A percentile compares a stretch with the other conserved stretches of the same genome.
phyloP scores from a whole-genome alignment of 2,329 filamentous ascomycete species.

The Nemania abortiva region DNA sequence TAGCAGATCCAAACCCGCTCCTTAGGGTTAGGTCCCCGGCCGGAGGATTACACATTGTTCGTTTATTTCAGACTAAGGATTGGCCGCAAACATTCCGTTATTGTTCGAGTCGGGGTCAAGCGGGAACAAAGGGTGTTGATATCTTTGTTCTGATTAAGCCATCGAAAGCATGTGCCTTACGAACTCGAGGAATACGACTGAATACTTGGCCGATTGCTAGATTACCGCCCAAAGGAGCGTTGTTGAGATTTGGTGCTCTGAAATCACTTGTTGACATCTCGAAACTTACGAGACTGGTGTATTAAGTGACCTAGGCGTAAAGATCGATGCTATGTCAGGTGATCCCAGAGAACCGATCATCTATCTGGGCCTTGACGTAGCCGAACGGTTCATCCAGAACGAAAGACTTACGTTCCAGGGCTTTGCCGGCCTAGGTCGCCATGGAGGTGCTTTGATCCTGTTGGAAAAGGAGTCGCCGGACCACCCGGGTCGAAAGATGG shows the following conservation, averaged over 20 bases:
- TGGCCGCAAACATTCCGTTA: background rate
- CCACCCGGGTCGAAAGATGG: slow-evolving; percentile 2
- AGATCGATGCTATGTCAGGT: background rate
- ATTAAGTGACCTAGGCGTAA: too few relatives aligned
- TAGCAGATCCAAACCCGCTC: background rate
- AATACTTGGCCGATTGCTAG: background rate
- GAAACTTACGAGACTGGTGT: background rate
- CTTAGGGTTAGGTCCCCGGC: too few relatives aligned
- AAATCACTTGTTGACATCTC: background rate
- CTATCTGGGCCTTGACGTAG: slow-evolving; percentile 12
- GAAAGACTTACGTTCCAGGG: slow-evolving; percentile 7
- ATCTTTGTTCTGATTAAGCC: background rate
- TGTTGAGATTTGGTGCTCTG: background rate
- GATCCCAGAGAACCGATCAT: background rate
- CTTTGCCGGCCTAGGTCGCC: slow-evolving; percentile 28
- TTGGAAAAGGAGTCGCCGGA: background rate
- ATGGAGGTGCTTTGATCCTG: slow-evolving; percentile 33
- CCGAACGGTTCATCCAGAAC: slow-evolving; percentile 14
- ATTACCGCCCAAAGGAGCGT: background rate
- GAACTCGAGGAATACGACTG: background rate
- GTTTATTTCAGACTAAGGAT: too few relatives aligned
- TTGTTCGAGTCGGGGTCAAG: background rate
- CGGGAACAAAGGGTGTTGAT: background rate
- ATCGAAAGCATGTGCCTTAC: background rate
- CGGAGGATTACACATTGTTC: too few relatives aligned